These are phyloP conservation scores for Saccharomyces hybrid DNA, from an alignment of 1,139 yeast genomes.

Conservation along the genomic window DNA sequence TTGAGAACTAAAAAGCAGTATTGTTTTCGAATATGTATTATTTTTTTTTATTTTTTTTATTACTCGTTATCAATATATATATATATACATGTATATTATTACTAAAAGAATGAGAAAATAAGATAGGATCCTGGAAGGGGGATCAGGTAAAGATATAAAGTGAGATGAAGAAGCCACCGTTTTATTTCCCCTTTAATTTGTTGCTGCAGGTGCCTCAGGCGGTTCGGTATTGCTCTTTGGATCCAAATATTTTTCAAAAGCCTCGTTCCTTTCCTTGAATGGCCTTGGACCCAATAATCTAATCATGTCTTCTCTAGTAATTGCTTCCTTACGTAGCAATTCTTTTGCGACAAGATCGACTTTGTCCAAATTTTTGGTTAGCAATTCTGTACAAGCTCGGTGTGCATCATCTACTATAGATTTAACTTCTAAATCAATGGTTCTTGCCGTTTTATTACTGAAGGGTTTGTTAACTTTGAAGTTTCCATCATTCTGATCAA, in stretches of 20 bases:
- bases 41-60: background rate
- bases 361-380: slow-evolving; percentile 62
- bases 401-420: slow-evolving; percentile 77
- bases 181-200: background rate
- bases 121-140: background rate
- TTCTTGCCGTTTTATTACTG: slow-evolving; percentile 75
- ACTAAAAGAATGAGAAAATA: background rate
- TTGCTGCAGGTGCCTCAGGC: slow-evolving; percentile 2
- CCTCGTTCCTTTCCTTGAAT: slow-evolving; percentile 83
- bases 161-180: background rate
- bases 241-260: slow-evolving; percentile 74
- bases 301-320: slow-evolving; percentile 87
- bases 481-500: slow-evolving; percentile 49
- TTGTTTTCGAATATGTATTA: background rate
- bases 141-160: background rate
- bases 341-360: slow-evolving; percentile 85
- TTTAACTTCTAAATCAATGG: slow-evolving; percentile 79
- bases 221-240: slow-evolving; percentile 13
- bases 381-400: slow-evolving; percentile 54
- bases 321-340: slow-evolving; percentile 71
- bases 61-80: background rate
- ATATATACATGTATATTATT: background rate
- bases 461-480: slow-evolving; percentile 71
- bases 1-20: background rate
- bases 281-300: slow-evolving; percentile 83